These are phyloP conservation scores for Polyplosphaeria fusca DNA, from an alignment of 495 filamentous ascomycete species.

Conservation along the genomic window DNA sequence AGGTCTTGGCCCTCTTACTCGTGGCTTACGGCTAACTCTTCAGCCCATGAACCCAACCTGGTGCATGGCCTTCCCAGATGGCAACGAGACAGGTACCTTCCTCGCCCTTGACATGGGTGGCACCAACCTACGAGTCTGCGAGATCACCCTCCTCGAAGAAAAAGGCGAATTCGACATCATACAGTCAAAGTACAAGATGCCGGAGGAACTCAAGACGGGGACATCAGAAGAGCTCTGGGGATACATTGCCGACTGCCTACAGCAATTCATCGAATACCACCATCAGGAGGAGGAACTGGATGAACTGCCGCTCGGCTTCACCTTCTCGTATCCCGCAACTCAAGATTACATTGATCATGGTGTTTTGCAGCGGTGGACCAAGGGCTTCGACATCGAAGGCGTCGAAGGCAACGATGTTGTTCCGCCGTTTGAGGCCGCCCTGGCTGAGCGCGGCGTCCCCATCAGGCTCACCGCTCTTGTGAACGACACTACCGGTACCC, in stretches of 20 bases:
- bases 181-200: slow-evolving; percentile 97
- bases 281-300: slow-evolving; percentile 65
- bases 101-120: slow-evolving; percentile 97
- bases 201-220: slow-evolving; percentile 90
- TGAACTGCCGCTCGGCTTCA: slow-evolving; percentile 86
- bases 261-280: slow-evolving; percentile 93
- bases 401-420: slow-evolving; percentile 95
- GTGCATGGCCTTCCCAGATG: slow-evolving; percentile 91
- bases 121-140: slow-evolving; percentile 96
- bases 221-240: slow-evolving; percentile 91
- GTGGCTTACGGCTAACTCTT: slow-evolving; percentile 5
- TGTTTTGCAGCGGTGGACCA: slow-evolving; percentile 95
- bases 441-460: slow-evolving; percentile 76
- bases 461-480: slow-evolving; percentile 92
- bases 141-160: slow-evolving; percentile 84
- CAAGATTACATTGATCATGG: slow-evolving; percentile 97
- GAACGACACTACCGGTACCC: slow-evolving; percentile 97
- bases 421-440: slow-evolving; percentile 81
- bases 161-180: slow-evolving; percentile 98
- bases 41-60: slow-evolving; percentile 99
- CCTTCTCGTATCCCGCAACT: slow-evolving; percentile 95
- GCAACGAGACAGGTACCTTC: slow-evolving; percentile 84
- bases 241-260: slow-evolving; percentile 94
- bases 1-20: slow-evolving; percentile 39
- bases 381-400: slow-evolving; percentile 95